Conservation (phyloP, 257 asterid genomes). For the Scutellaria minor region DNA sequence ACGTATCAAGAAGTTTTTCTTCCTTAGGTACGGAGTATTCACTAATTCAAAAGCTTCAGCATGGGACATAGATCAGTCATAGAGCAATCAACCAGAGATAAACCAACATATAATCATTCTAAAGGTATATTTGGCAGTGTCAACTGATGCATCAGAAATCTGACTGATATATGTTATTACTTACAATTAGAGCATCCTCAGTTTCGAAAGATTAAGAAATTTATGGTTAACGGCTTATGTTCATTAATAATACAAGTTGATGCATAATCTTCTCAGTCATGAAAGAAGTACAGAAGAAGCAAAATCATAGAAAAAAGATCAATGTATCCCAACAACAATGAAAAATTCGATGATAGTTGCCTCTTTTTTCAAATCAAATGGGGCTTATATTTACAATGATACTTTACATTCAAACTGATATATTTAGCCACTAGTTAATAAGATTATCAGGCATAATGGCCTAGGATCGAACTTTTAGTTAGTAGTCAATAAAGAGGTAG, state of each 20-base stretch:
- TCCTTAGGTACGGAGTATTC: neutral
- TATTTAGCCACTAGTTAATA: conserved; percentile 21
- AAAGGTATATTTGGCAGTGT: no score
- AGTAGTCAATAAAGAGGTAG: conserved; percentile 10
- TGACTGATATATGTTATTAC: no score
- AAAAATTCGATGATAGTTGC: conserved; percentile 9
- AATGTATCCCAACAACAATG: conserved; percentile 2
- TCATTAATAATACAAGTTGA: conserved; percentile 18
- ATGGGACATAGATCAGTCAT: no score
- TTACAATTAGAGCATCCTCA: neutral
- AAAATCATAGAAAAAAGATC: conserved; percentile 19
- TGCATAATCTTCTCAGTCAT: conserved; percentile 19
- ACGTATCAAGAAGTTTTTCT: neutral
- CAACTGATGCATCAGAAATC: no score
- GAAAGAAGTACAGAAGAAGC: conserved; percentile 11
- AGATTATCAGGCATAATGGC: conserved; percentile 18
- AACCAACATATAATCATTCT: no score
- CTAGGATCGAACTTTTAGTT: neutral
- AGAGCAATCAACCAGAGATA: no score
- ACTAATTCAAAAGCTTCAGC: neutral
- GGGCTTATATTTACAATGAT: conserved; percentile 13
- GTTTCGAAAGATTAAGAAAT: conserved; percentile 18
- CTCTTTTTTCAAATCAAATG: conserved; percentile 7
- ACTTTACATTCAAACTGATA: conserved; percentile 18
- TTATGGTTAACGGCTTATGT: conserved; percentile 9